These are phyloP conservation scores for Lecanicillium sp. DNA, from an alignment of 2,329 filamentous ascomycete genomes.

Conservation along the genomic window DNA sequence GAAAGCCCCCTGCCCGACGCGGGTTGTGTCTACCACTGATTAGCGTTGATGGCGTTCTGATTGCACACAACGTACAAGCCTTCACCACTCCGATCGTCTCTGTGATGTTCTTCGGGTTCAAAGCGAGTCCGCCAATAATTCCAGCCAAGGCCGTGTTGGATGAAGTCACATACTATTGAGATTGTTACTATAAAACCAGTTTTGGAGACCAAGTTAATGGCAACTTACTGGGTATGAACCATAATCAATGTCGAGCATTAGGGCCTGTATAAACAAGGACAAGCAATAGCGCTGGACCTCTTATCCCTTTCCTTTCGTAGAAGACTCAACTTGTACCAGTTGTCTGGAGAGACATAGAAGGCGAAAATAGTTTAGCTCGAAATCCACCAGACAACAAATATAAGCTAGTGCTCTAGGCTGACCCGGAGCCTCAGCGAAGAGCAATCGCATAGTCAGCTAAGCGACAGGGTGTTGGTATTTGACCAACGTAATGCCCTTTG, in stretches of 20 bases:
- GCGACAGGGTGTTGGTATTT: too few species aligned
- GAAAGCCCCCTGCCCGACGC: constrained; percentile 55
- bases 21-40: constrained; percentile 41
- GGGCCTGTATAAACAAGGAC: constrained; percentile 20
- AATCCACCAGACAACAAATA: too few species aligned
- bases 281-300: constrained; percentile 13
- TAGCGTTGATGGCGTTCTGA: constrained; percentile 9
- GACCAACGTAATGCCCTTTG: too few species aligned
- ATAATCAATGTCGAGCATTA: constrained; percentile 60
- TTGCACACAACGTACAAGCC: constrained; percentile 36
- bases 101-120: constrained; percentile 52
- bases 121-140: constrained; percentile 52
- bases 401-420: too few species aligned
- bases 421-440: too few species aligned
- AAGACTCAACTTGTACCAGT: constrained; percentile 10
- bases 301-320: constrained; percentile 12
- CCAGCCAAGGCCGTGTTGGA: constrained; percentile 24
- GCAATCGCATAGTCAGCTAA: too few species aligned
- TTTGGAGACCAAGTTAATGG: constrained; percentile 43
- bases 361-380: too few species aligned
- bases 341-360: constrained; percentile 4
- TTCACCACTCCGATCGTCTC: constrained; percentile 60
- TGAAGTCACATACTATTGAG: constrained; percentile 2
- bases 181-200: neutral
- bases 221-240: constrained; percentile 38